Evolutionary conservation across 2,329 filamentous ascomycete genomes (phyloP), one percentile per base, ranked within the genome.

Genomic region (Aspergillus melleus): DNA sequence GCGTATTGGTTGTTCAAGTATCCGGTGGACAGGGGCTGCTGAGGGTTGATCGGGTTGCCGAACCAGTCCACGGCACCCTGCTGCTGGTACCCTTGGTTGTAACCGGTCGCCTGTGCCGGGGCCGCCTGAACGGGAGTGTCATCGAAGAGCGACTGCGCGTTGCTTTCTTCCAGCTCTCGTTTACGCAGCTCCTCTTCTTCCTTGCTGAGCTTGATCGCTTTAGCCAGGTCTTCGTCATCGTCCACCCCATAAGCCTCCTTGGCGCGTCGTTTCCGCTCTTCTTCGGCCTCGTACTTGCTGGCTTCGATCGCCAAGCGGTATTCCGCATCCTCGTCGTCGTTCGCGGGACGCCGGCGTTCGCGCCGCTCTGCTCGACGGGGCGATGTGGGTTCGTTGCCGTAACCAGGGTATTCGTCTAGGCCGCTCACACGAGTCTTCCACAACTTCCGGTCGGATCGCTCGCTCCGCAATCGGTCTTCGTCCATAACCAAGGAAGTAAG

Each of bases 341-440:
- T 29, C 22, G 80, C 82, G 61, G 80, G 80, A 55, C 79, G 82
- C 59, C 82, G 77, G 36, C 79, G 79, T 44, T 76, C 81, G 49
- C 79, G 80, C 77, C 81, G 72, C 22, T 79, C 74, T 44, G 58
- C 26, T 36, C 65, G 62, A 30, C 74, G 74, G 62, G 76, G 76
- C 49, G 78, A 75, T 12, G 75, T 42, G 14, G 36, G 73, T 44
- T 78, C 77, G 55, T 68, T 72, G 16, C 76, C 77, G 55, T 78
- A 75, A 12, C 79, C 79, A 54, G 76, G 75, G 55, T 79, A 77
- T 4, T 98, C 94, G 66, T 98, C 95, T 49, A 98, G 88, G 20
- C 95, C 95, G 32, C 89, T 92, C 39, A 99, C 95, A 61, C 95
- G 90, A 55, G 93, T 96, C 78, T 99, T 99, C 95, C 95, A 99